Base-by-base conservation (phyloP, 2,329 filamentous ascomycete genomes). In the Alternaria hordeiaustralica region DNA sequence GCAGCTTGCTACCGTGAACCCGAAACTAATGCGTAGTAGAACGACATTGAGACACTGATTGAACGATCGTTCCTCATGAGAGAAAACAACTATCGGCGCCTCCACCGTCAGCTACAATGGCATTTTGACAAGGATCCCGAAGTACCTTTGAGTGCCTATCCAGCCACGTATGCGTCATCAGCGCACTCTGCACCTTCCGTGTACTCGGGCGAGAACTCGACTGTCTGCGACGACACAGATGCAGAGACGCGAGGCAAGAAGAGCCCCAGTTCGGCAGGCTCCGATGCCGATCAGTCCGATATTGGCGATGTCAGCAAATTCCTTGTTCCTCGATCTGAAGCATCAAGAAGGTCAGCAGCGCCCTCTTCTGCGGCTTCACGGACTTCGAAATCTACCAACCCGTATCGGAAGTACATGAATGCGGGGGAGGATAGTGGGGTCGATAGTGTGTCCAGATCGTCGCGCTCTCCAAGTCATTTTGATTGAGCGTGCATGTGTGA, bases 331-430 rank as follows among this genome's bases (percentile, higher is more conserved):
- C 20, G n/a, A 8, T 50, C 23, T 15, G 8, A 3, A 3, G 12
- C 1, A 1, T 43, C 45, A 15, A 33, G 55, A 21, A 36, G 30
- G 15, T 23, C 55, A 20, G 13, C 36, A 20, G 43, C 45, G 36
- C 43, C 41, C 26, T 23, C 54, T 3, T 62, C 60, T 1, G 30
- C 20, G 10, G 12, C 44, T 43, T 62, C 60, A 13, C 25, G 21
- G 10, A 13, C 18, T 21, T 61, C 60, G 12, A 62, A 46, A 43
- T 58, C 60, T 6, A 54, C 55, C 1, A 62, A 62, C 23, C 60
- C 55, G 9, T 62, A 21, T 20, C 47, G 55, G 11, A 36, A 30
- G 20, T 30, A 58, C 6, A 49, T 62, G 55, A 30, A 41, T 2
- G 28, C 6, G 18, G 53, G 13, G n/a, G 47, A 47, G 12, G n/a